Base-by-base conservation (phyloP, 371 early-diverging fungal species). In the Syncephalastrum contaminatum region DNA sequence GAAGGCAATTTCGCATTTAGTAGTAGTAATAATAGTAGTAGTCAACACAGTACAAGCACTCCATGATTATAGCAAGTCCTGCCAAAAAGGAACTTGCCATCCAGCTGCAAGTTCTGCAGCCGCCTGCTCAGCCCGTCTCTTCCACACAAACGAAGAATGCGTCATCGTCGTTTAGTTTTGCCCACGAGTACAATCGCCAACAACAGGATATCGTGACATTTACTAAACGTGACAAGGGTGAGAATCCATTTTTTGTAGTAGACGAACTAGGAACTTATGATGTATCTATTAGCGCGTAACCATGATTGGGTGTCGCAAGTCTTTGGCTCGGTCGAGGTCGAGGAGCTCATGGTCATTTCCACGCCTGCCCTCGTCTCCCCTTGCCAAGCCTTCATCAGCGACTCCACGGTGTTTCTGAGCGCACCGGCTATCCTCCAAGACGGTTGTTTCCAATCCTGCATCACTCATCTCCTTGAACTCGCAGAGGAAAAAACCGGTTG, bases 1-100 rank as follows among this genome's bases (percentile, higher is more conserved):
- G 71, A 77, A 70, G 71, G 61, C 60, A 74, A 77, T 69, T 63
- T 64, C 59, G 52, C 60, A 24, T 60, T 59, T 61, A 65, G 54
- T 60, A 73, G 54, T 74, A 74, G 51, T 66, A 72, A 45, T 68
- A 70, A 46, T 60, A 66, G 46, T 66, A 71, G 44, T 57, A 59
- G 36, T 56, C 54, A 43, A 48, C 42, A 39, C 53, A 62, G 60
- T 58, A 49, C n/a, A 19, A 49, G 42, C 43, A 56, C 6, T 39
- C 60, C 70, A 76, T 76, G 77, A 76, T 76, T 59, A 76, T 76
- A 25, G 77, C 77, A 59, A 76, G 63, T 51, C 56, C 69, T 20
- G 66, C 56, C 54, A 72, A 72, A 59, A 72, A 70, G 59, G 68
- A 67, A 58, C 60, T 66, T 51, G 61, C 69, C 39, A 76, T 76